A percentile compares a stretch with the other conserved stretches of the same genome.
Evolutionary conservation across 345 rosid genomes (phyloP).

Genomic region (Syzygium aqueum): DNA sequence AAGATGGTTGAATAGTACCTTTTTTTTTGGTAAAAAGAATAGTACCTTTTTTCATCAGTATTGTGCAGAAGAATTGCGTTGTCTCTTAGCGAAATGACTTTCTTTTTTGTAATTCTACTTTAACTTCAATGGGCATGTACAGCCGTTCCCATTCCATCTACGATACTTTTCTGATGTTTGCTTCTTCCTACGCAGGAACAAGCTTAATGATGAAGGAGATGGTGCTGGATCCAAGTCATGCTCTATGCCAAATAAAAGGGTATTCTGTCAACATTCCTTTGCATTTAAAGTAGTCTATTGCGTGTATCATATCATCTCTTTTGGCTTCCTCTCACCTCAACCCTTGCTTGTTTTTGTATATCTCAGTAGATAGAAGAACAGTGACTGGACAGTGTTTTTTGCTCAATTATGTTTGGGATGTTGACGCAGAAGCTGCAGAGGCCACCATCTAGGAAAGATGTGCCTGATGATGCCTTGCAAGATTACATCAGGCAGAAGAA

Average conservation of each 20-base stretch:
- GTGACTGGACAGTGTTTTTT: background rate
- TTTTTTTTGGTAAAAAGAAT: too few species aligned
- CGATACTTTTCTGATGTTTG: background rate
- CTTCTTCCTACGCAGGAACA: slow-evolving; percentile 11
- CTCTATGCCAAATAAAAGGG: background rate
- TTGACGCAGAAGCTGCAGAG: slow-evolving; percentile 31
- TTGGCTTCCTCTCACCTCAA: background rate
- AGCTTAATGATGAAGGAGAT: slow-evolving; percentile 9
- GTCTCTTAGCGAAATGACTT: background rate
- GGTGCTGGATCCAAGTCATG: background rate
- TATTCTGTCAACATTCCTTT: background rate
- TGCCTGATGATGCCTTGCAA: slow-evolving; percentile 9
- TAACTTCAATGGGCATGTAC: background rate
- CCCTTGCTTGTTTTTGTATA: background rate
- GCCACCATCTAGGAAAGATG: slow-evolving; percentile 6
- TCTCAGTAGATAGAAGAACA: background rate
- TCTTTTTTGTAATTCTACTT: background rate
- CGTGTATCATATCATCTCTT: background rate
- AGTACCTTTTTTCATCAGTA: background rate
- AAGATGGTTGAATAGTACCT: background rate
- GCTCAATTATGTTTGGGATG: background rate
- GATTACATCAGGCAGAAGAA: slow-evolving; percentile 50
- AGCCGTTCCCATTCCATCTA: background rate
- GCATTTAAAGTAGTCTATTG: background rate
- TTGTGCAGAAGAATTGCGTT: background rate